Base-by-base conservation (phyloP, 768 basidiomycete genomes). In the Mycena galericulata region DNA sequence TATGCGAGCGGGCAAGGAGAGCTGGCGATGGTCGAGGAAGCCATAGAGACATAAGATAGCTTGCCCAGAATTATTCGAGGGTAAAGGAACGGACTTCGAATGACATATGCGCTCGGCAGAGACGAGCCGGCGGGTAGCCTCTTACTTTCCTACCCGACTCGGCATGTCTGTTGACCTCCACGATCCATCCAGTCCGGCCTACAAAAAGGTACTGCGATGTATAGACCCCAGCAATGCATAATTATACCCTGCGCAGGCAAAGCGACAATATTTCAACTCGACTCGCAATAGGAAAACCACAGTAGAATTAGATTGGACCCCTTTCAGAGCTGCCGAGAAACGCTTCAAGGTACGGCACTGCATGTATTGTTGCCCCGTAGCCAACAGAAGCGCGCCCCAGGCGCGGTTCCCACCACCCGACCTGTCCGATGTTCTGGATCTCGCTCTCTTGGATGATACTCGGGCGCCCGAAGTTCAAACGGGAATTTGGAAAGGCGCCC, bases 251-350 rank as follows among this genome's bases (percentile, higher is more conserved):
- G 85, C 82, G 69, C 84, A 85, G 67, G 86, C 92, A 0, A 82
- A 84, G 32, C 82, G 87, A 62, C 88, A 85, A 53, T 84, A 90
- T 77, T 70, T 82, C 70, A 93, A 89, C 77, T 82, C 90, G 0
- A 90, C 89, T 11, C 87, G 80, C 69, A 86, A 88, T 73, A 85
- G 88, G 74, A 78, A 77, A 15, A 73, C 73, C 0, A 79, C 83
- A 29, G 67, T 81, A 9, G 86, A 88, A n/a, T 69, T 77, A 14
- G 84, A 85, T 49, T 93, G 92, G 92, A 88, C 93, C 0, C 85
- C 91, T 0, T 95, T 95, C 76, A 84, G 94, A 74, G 85, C 85
- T 0, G 89, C 89, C 27, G 94, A 96, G 79, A 96, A 96, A 79
- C 86, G 82, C 46, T 96, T 87, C 85, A 96, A 95, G 67, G 69